Evolutionary conservation across 805 yeast species (phyloP).

Genomic region (Wickerhamiella australiensis): DNA sequence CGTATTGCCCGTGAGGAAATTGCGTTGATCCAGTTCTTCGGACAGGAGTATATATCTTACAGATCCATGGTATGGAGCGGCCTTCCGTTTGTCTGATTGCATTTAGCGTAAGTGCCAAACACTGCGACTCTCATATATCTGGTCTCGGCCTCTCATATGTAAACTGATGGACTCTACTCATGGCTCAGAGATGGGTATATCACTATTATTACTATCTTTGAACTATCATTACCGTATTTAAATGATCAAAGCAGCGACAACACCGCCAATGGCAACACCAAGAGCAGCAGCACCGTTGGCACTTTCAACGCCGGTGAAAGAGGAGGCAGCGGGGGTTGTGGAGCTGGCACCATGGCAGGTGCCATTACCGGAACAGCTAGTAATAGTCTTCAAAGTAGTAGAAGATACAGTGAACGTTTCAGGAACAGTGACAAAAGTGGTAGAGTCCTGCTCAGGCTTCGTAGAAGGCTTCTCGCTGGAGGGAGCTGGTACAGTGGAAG

Average conservation of each 20-base stretch:
- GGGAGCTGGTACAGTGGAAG: background rate
- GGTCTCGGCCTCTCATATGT: too few species aligned
- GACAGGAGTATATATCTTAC: slow-evolving; percentile 48
- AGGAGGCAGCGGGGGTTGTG: background rate
- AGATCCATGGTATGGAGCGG: slow-evolving; percentile 38
- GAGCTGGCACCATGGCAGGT: background rate
- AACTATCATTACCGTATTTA: background rate
- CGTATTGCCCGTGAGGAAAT: slow-evolving; percentile 64
- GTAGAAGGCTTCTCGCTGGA: background rate
- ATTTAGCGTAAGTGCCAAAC: too few species aligned
- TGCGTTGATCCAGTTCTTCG: slow-evolving; percentile 56
- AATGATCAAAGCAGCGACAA: slow-evolving; percentile 5
- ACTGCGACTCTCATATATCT: too few species aligned
- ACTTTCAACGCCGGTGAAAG: background rate
- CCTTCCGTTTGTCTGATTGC: slow-evolving; percentile 53
- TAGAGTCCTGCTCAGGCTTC: background rate
- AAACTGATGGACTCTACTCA: background rate
- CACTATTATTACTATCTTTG: background rate
- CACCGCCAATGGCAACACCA: slow-evolving; percentile 1
- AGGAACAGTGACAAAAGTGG: background rate
- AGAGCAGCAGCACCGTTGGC: slow-evolving; percentile 9
- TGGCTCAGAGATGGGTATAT: too few species aligned
- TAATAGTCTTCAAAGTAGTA: slow-evolving; percentile 2
- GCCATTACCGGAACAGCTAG: slow-evolving; percentile 7
- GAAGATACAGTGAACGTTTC: background rate